Evolutionary conservation across 1,139 yeast species (phyloP).

Genomic region (Scheffersomyces insectosa): DNA sequence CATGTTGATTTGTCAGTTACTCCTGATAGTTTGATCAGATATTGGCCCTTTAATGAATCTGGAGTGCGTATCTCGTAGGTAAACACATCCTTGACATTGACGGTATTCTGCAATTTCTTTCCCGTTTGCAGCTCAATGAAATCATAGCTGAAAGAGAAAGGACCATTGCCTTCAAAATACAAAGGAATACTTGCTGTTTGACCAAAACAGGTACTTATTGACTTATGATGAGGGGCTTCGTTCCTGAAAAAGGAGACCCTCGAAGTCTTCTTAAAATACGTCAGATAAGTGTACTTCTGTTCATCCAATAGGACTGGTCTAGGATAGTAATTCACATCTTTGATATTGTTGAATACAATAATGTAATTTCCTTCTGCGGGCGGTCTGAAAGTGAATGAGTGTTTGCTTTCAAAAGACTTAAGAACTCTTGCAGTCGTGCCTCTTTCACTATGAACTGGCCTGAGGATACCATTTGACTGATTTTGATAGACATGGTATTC

Average conservation of each 20-base stretch:
- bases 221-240: conserved; percentile 12
- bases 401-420: conserved; percentile 21
- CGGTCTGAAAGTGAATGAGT: conserved; percentile 70
- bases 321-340: conserved; percentile 53
- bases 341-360: conserved; percentile 61
- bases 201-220: conserved; percentile 42
- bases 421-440: conserved; percentile 30
- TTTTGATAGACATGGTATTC: conserved; percentile 60
- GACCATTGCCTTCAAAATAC: conserved; percentile 72
- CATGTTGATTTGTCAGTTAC: conserved; percentile 77
- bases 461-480: conserved; percentile 29
- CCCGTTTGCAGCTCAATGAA: conserved; percentile 39
- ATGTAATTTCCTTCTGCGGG: conserved; percentile 77
- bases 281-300: conserved; percentile 45
- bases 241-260: conserved; percentile 32
- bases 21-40: conserved; percentile 59
- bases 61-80: conserved; percentile 54
- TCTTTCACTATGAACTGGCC: conserved; percentile 31
- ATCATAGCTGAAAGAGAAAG: conserved; percentile 65
- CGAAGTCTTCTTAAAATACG: conserved; percentile 54
- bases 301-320: conserved; percentile 34
- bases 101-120: conserved; percentile 46
- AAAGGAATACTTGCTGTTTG: conserved; percentile 48
- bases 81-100: conserved; percentile 42
- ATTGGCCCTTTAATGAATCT: conserved; percentile 56